Conservation (phyloP, 2,329 filamentous ascomycete species). For the Fusarium sp. region DNA sequence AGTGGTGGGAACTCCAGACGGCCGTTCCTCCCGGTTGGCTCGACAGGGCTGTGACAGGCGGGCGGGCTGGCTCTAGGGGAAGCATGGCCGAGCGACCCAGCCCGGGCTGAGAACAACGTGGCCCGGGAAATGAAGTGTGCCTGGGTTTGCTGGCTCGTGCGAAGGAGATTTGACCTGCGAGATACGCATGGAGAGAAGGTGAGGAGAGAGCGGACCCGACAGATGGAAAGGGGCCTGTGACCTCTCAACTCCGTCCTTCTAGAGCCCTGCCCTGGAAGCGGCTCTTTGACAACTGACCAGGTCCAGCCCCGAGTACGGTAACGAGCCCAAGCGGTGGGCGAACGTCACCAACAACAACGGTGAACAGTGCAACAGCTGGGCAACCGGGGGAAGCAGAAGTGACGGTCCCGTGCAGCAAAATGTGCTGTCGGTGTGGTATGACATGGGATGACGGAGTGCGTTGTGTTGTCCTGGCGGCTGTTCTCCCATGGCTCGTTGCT, state of each 20-base stretch:
- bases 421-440: slow-evolving; percentile 41
- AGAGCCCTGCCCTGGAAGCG: slow-evolving; percentile 3
- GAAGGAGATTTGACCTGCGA: slow-evolving; percentile 32
- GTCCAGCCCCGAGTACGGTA: slow-evolving; percentile 5
- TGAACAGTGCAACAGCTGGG: slow-evolving; percentile 36
- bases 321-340: slow-evolving; percentile 33
- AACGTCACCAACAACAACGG: slow-evolving; percentile 37
- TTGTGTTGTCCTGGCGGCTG: slow-evolving; percentile 8
- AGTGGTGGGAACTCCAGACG: slow-evolving; percentile 37
- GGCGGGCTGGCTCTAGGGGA: slow-evolving; percentile 19
- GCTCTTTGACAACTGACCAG: slow-evolving; percentile 13
- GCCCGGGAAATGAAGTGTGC: slow-evolving; percentile 25
- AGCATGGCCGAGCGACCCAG: slow-evolving; percentile 8
- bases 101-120: slow-evolving; percentile 32
- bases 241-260: slow-evolving; percentile 8
- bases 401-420: slow-evolving; percentile 37
- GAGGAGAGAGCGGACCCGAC: slow-evolving; percentile 1
- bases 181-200: slow-evolving; percentile 14
- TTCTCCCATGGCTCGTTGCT: slow-evolving; percentile 4
- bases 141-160: slow-evolving; percentile 37
- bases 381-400: slow-evolving; percentile 32
- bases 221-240: slow-evolving; percentile 30
- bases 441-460: slow-evolving; percentile 43
- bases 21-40: slow-evolving; percentile 40
- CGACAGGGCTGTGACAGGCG: slow-evolving; percentile 40